phyloP scores from a whole-genome alignment of 305 asterid species.

The Fraxinus sp. region DNA sequence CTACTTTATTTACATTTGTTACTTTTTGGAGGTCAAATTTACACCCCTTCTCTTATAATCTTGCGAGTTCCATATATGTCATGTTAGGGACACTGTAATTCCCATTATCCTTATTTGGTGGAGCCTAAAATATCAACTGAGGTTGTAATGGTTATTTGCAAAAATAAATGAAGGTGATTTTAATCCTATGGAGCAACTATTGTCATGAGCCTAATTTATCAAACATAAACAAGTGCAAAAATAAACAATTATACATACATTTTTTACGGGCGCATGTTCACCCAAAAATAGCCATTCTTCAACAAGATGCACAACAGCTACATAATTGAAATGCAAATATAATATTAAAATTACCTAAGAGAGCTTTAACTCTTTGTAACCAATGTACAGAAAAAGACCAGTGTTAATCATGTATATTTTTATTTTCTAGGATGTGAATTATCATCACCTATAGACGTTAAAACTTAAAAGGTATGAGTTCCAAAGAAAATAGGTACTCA shows the following conservation, averaged over 20 bases:
- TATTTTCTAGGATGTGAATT: not conserved
- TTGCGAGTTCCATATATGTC: no score
- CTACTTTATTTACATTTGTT: not conserved
- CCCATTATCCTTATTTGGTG: no score
- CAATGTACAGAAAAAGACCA: not conserved
- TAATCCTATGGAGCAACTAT: not conserved
- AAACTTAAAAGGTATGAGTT: not conserved
- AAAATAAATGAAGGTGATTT: not conserved
- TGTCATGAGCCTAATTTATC: not conserved
- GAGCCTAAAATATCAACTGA: no score
- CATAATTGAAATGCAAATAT: not conserved
- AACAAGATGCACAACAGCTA: slow-evolving; percentile 8
- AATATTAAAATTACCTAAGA: not conserved
- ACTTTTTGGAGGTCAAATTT: not conserved
- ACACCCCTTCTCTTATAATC: no score
- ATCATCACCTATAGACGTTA: not conserved
- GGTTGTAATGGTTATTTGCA: no score
- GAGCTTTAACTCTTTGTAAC: not conserved
- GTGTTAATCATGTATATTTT: not conserved
- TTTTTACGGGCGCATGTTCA: not conserved
- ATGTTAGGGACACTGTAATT: no score
- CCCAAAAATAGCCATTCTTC: not conserved
- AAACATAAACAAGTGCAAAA: not conserved
- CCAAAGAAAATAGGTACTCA: not conserved
- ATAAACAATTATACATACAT: not conserved